phyloP scores from a whole-genome alignment of 352 stramenopile genomes.

The Phytophthora sp. region DNA sequence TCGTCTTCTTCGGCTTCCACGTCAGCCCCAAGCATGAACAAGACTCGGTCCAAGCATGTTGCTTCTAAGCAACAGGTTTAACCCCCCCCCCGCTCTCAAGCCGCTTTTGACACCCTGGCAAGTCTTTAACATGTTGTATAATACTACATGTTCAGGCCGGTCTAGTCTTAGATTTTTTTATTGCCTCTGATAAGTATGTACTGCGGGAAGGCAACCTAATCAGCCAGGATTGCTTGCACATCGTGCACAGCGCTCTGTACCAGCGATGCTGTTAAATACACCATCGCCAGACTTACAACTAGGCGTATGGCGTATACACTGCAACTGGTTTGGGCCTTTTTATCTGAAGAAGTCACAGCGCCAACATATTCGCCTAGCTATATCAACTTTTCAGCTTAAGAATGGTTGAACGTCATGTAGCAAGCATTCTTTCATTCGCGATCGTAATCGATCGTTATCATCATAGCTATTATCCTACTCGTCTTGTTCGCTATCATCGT shows the following conservation, averaged over 20 bases:
- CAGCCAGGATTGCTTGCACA: not conserved
- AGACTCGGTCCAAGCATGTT: no score
- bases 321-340: not conserved
- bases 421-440: not conserved
- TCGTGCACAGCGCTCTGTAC: not conserved
- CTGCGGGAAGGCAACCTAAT: not conserved
- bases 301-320: not conserved
- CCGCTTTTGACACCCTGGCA: not conserved
- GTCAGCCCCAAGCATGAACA: no score
- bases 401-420: not conserved
- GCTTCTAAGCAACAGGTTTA: no score
- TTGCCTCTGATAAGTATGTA: conserved; percentile 7
- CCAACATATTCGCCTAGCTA: not conserved
- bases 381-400: not conserved
- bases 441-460: no score
- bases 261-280: not conserved
- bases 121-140: not conserved
- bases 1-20: no score
- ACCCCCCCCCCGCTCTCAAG: not conserved
- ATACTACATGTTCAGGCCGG: conserved; percentile 4
- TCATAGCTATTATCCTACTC: no score
- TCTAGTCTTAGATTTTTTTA: not conserved
- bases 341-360: not conserved
- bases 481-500: no score
- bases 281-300: not conserved